These are phyloP conservation scores for Suillus fuscotomentosus DNA, from an alignment of 768 basidiomycete species.

Conservation along the genomic window DNA sequence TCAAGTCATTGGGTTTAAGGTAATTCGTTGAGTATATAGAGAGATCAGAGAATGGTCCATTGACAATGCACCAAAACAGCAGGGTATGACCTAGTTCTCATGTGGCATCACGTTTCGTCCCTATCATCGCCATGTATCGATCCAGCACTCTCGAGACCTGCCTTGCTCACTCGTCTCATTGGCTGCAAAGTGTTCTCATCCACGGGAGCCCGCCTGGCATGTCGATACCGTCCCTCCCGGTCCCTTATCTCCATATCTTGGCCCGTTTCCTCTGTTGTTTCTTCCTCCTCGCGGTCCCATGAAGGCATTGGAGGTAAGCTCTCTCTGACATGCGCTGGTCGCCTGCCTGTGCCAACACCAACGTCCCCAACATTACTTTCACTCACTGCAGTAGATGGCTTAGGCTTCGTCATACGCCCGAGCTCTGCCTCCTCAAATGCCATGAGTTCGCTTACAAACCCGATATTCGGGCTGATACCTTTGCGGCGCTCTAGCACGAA, in stretches of 20 bases:
- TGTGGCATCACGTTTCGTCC: not conserved
- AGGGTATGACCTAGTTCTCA: not conserved
- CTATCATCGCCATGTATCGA: not conserved
- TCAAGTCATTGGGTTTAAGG: not conserved
- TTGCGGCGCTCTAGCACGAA: slow-evolving; percentile 92
- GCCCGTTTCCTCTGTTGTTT: slow-evolving; percentile 44
- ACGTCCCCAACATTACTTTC: slow-evolving; percentile 18
- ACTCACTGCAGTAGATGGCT: not conserved
- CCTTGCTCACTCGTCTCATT: slow-evolving; percentile 87
- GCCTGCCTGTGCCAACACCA: slow-evolving; percentile 32
- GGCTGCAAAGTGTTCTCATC: slow-evolving; percentile 88
- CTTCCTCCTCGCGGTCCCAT: slow-evolving; percentile 20
- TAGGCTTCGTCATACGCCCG: slow-evolving; percentile 47
- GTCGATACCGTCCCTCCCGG: slow-evolving; percentile 79
- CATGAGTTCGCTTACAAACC: slow-evolving; percentile 97
- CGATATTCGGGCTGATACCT: slow-evolving; percentile 96
- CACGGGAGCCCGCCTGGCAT: slow-evolving; percentile 84
- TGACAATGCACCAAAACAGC: not conserved
- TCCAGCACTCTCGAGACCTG: slow-evolving; percentile 78
- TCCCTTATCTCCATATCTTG: slow-evolving; percentile 92
- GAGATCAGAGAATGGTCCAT: not conserved
- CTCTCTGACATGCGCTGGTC: slow-evolving; percentile 69
- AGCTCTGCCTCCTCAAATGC: slow-evolving; percentile 90
- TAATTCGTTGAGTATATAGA: not conserved
- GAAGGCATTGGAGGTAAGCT: slow-evolving; percentile 46